Evolutionary conservation across 495 filamentous ascomycete species (phyloP).

Genomic region (Penicillium atrosanguineum): DNA sequence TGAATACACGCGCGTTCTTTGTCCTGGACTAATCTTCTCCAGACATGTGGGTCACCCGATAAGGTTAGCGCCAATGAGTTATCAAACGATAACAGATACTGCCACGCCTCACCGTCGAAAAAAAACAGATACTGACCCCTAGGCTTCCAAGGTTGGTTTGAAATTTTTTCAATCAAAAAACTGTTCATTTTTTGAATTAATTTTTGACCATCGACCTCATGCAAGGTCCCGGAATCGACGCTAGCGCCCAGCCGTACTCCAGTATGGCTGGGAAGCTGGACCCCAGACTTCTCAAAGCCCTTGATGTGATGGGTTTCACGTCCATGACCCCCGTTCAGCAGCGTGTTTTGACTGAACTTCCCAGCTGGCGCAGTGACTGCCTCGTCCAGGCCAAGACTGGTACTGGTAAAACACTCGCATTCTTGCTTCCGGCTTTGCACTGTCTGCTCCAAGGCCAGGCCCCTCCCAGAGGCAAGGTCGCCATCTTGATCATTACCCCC

Average conservation of each 20-base stretch:
- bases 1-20: too few relatives aligned
- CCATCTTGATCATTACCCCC: conserved; percentile 62
- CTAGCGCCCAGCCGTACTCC: conserved; percentile 39
- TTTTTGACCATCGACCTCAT: conserved; percentile 10
- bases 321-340: conserved; percentile 58
- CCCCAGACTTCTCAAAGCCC: conserved; percentile 41
- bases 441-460: conserved; percentile 48
- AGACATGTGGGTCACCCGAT: not conserved
- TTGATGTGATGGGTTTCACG: conserved; percentile 44
- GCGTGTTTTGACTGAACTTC: conserved; percentile 50
- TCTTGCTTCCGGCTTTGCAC: conserved; percentile 73
- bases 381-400: conserved; percentile 81
- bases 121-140: not conserved
- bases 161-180: conserved; percentile 4
- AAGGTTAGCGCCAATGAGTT: not conserved
- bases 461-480: conserved; percentile 47
- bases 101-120: conserved; percentile 7
- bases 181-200: not conserved
- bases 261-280: conserved; percentile 49
- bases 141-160: conserved; percentile 4
- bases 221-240: conserved; percentile 18
- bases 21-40: not conserved
- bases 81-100: conserved; percentile 1
- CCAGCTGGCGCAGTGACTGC: conserved; percentile 50
- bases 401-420: conserved; percentile 80